A percentile compares a stretch with the other conserved stretches of the same genome.
Conservation (phyloP, 208 protist species). For the Trypanosoma conorhini region DNA sequence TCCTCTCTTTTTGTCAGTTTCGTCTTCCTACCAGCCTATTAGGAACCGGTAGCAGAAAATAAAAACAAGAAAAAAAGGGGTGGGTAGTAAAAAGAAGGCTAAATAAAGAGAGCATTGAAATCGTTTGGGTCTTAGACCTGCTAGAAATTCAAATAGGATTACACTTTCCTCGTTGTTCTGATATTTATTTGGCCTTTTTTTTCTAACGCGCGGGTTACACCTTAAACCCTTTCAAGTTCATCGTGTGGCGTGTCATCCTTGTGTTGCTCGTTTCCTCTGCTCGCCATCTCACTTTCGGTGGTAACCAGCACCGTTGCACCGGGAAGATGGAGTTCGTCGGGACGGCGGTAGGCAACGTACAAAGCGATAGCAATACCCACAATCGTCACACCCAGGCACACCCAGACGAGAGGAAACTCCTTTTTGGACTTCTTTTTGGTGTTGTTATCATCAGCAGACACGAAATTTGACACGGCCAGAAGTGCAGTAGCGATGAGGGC, state of each 20-base stretch:
- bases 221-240: constrained; percentile 16
- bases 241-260: constrained; percentile 8
- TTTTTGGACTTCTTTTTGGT: neutral
- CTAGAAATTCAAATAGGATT: no score
- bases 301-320: constrained; percentile 26
- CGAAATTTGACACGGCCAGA: constrained; percentile 1
- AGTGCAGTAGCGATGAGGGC: constrained; percentile 18
- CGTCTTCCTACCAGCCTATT: no score
- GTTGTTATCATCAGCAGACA: neutral
- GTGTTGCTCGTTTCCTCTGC: neutral
- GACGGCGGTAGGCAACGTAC: constrained; percentile 39
- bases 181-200: neutral
- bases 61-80: no score
- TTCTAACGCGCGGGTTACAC: neutral
- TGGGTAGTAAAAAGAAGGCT: no score
- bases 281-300: constrained; percentile 18
- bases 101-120: no score
- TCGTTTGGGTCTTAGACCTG: no score
- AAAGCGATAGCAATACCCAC: constrained; percentile 34
- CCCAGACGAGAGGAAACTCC: constrained; percentile 43
- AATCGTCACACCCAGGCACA: constrained; percentile 39
- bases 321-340: constrained; percentile 38
- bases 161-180: no score
- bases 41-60: no score
- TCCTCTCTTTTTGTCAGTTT: no score